phyloP scores from a whole-genome alignment of 805 yeast species.

The Priceomyces fermenticarens region DNA sequence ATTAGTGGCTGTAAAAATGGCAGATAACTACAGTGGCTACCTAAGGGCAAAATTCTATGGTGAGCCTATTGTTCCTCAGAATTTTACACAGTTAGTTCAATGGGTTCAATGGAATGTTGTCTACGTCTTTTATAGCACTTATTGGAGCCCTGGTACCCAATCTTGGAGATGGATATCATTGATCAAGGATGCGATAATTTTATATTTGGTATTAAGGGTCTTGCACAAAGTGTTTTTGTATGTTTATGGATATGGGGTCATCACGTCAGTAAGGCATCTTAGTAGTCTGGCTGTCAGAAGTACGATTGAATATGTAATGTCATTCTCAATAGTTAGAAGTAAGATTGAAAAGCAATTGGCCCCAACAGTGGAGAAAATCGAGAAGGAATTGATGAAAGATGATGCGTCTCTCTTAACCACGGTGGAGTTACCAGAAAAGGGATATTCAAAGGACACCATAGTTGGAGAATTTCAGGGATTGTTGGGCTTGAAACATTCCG shows the following conservation, averaged over 20 bases:
- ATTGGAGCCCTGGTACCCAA: conserved; percentile 1
- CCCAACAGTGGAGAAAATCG: conserved; percentile 47
- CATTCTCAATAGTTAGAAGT: conserved; percentile 50
- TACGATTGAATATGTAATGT: conserved; percentile 29
- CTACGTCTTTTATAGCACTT: not conserved
- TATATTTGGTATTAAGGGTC: conserved; percentile 11
- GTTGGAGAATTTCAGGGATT: conserved; percentile 49
- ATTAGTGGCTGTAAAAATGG: not conserved
- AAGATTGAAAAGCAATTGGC: conserved; percentile 62
- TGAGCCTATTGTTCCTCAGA: conserved; percentile 19
- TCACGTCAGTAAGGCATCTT: conserved; percentile 22
- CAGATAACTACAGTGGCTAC: not conserved
- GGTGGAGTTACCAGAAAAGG: conserved; percentile 54
- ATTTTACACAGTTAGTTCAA: conserved; percentile 12
- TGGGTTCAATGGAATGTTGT: conserved; percentile 4
- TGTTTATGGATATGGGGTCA: conserved; percentile 38
- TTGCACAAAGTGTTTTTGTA: conserved; percentile 7
- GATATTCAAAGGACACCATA: conserved; percentile 50
- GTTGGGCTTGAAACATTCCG: conserved; percentile 56
- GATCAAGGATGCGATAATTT: conserved; percentile 20
- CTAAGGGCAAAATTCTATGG: conserved; percentile 17
- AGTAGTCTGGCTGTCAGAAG: conserved; percentile 15
- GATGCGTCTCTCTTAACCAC: conserved; percentile 46
- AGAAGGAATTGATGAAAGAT: conserved; percentile 55
- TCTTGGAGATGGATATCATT: conserved; percentile 12